These are phyloP conservation scores for Besnoitia besnoiti DNA, from an alignment of 169 alveolate species.

Conservation along the genomic window DNA sequence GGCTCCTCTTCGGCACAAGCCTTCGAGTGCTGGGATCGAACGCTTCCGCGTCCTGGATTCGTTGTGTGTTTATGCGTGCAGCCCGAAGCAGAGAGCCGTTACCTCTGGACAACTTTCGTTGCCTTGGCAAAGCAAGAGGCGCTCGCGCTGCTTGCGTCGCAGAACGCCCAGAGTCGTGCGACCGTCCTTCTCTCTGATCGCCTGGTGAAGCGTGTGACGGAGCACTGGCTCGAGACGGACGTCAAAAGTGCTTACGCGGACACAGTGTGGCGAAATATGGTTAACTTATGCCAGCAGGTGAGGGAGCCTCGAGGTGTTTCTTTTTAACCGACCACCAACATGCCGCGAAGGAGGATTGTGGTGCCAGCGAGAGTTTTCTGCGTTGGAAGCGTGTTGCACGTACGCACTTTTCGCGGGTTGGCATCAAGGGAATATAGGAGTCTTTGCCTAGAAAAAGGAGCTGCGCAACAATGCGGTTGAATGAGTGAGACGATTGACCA, in stretches of 20 bases:
- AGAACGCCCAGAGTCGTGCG: neutral
- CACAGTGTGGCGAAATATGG: neutral
- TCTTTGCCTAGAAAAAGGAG: no score
- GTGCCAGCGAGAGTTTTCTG: no score
- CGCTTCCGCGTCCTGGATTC: neutral
- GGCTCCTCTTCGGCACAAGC: no score
- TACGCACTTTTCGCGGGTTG: no score
- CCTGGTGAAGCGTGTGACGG: neutral
- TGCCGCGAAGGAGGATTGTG: no score
- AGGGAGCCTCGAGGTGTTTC: neutral
- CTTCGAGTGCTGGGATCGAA: neutral
- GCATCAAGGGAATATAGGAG: no score
- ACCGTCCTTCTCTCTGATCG: neutral
- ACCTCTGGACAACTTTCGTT: neutral
- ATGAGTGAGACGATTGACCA: no score
- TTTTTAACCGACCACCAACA: no score
- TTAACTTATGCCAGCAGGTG: neutral
- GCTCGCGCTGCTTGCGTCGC: neutral
- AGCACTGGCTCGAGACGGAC: slow-evolving; percentile 26
- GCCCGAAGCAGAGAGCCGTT: neutral
- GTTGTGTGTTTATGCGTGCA: neutral
- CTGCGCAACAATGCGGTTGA: no score
- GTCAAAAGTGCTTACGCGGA: neutral
- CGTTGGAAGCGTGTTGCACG: no score
- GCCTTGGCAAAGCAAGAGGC: neutral